Conservation (phyloP, 805 yeast species). For the Candida montana region DNA sequence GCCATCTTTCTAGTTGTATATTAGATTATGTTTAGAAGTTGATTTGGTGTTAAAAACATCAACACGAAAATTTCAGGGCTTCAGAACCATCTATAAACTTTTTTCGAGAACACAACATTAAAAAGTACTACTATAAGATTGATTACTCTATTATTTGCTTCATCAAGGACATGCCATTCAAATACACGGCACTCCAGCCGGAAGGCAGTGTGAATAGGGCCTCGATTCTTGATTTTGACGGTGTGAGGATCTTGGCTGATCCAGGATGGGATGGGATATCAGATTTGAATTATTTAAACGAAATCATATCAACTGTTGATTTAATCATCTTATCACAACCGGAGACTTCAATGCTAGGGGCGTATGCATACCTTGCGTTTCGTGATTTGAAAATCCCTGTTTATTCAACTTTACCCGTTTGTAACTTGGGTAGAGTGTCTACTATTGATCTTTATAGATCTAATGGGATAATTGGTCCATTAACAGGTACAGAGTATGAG, state of each 20-base stretch:
- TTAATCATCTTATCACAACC: conserved; percentile 83
- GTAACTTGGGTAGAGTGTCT: conserved; percentile 78
- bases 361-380: conserved; percentile 64
- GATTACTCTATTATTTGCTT: no score
- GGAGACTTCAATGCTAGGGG: conserved; percentile 73
- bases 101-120: no score
- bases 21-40: no score
- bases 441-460: conserved; percentile 79
- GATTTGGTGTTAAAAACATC: no score
- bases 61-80: no score
- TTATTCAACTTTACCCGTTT: conserved; percentile 86
- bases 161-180: conserved; percentile 21
- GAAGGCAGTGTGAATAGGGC: conserved; percentile 29
- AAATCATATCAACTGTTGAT: conserved; percentile 47
- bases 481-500: conserved; percentile 50
- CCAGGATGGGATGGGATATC: conserved; percentile 67
- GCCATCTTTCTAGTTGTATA: no score
- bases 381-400: conserved; percentile 63
- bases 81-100: no score
- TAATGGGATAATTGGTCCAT: conserved; percentile 71
- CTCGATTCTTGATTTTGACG: conserved; percentile 52
- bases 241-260: conserved; percentile 56
- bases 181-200: conserved; percentile 24
- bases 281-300: conserved; percentile 37
- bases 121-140: no score